Percentiles rank a stretch among this genome's conserved stretches.
These are phyloP conservation scores for Furcasterigmium furcatum DNA, from an alignment of 2,329 filamentous ascomycete species.

Conservation along the genomic window DNA sequence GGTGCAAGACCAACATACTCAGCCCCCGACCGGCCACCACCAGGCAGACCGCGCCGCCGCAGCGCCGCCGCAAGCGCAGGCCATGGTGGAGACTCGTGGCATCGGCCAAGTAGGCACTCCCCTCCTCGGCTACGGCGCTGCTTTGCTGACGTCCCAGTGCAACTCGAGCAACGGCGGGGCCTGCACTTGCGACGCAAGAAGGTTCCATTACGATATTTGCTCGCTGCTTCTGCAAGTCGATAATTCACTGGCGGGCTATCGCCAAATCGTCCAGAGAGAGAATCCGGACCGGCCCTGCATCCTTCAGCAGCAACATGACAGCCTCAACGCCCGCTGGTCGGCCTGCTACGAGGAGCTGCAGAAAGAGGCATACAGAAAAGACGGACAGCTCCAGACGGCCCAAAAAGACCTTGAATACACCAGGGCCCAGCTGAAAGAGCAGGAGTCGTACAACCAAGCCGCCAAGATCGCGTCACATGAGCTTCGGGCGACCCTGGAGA, in stretches of 20 bases:
- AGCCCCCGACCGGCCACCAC: neutral
- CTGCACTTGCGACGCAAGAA: neutral
- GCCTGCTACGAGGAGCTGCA: constrained; percentile 1
- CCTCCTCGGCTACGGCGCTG: neutral
- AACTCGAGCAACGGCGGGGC: neutral
- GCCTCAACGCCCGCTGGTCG: constrained; percentile 1
- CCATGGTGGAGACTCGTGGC: too few species aligned
- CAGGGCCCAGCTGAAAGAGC: neutral
- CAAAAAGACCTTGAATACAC: neutral
- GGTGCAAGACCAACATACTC: neutral
- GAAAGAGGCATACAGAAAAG: neutral
- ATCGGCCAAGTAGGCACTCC: too few species aligned
- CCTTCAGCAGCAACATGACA: constrained; percentile 1
- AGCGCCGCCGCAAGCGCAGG: too few species aligned
- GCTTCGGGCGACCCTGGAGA: neutral
- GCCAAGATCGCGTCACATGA: neutral
- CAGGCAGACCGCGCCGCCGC: neutral
- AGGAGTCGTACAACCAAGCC: neutral
- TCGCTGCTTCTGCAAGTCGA: neutral
- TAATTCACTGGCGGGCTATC: neutral
- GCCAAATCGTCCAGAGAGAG: neutral
- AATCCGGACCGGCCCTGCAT: neutral
- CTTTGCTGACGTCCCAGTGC: neutral
- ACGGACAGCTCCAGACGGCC: neutral
- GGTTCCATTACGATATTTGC: neutral